A percentile compares a stretch with the other conserved stretches of the same genome.
Evolutionary conservation across 2,329 filamentous ascomycete genomes (phyloP).

Genomic region (Dactylellina parvicollis): DNA sequence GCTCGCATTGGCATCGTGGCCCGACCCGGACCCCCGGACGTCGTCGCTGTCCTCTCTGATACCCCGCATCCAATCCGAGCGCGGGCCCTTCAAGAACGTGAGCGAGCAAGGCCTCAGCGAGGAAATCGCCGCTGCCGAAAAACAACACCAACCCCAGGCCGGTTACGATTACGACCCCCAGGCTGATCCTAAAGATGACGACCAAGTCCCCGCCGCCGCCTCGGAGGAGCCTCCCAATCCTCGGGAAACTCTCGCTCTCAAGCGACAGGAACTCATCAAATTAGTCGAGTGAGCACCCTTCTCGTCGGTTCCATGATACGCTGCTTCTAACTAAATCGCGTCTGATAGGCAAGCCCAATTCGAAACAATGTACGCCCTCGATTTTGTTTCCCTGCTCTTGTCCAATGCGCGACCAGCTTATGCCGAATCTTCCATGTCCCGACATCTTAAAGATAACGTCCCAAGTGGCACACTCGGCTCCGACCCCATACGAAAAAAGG

Average conservation of each 20-base stretch:
- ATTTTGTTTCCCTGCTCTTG: slow-evolving; percentile 83
- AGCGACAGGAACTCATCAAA: slow-evolving; percentile 49
- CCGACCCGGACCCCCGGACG: slow-evolving; percentile 54
- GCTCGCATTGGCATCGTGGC: slow-evolving; percentile 58
- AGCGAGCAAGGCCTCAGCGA: slow-evolving; percentile 77
- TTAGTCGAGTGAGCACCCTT: slow-evolving; percentile 52
- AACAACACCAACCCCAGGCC: slow-evolving; percentile 26
- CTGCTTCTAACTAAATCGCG: slow-evolving; percentile 31
- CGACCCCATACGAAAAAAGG: slow-evolving; percentile 72
- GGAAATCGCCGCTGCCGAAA: slow-evolving; percentile 66
- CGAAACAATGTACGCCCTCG: slow-evolving; percentile 75
- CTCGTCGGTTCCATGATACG: neutral
- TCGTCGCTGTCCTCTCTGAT: slow-evolving; percentile 76
- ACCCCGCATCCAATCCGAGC: slow-evolving; percentile 78
- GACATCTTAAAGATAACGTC: slow-evolving; percentile 74
- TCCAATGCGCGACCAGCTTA: slow-evolving; percentile 81
- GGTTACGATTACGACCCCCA: slow-evolving; percentile 6
- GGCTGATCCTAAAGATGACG: slow-evolving; percentile 53
- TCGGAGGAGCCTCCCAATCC: slow-evolving; percentile 31
- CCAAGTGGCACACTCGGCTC: slow-evolving; percentile 79
- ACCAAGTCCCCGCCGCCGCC: slow-evolving; percentile 49
- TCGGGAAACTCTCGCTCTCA: slow-evolving; percentile 35
- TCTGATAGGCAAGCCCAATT: slow-evolving; percentile 65
- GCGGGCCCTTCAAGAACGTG: slow-evolving; percentile 82
- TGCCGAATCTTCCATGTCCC: slow-evolving; percentile 75